Evolutionary conservation across 495 filamentous ascomycete genomes (phyloP).

Genomic region (Margaritispora aquatica): DNA sequence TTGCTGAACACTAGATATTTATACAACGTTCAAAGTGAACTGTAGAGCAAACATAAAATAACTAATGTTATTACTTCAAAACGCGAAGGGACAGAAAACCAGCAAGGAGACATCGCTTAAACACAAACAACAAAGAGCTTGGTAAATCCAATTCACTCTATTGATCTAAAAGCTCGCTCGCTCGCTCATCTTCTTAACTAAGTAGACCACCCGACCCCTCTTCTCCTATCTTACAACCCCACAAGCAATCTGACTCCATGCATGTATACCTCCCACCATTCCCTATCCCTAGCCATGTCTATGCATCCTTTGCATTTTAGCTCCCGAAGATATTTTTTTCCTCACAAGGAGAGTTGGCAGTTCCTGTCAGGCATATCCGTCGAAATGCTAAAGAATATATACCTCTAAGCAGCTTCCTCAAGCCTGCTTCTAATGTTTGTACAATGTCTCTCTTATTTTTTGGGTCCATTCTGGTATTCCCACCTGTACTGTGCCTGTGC

Average conservation of each 20-base stretch:
- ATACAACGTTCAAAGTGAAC: too few relatives aligned
- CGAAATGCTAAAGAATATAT: neutral
- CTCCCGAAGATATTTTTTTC: neutral
- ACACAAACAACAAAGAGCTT: neutral
- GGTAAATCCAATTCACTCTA: neutral
- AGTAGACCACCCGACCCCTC: neutral
- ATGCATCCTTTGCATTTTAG: neutral
- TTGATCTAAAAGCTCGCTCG: neutral
- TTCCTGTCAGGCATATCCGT: neutral
- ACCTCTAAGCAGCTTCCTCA: neutral
- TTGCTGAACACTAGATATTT: too few relatives aligned
- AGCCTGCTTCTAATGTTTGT: neutral
- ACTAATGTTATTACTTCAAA: neutral
- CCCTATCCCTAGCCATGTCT: neutral
- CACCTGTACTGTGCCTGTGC: too few relatives aligned
- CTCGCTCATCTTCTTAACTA: too few relatives aligned
- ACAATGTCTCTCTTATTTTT: neutral
- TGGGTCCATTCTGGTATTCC: neutral
- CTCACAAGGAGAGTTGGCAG: neutral
- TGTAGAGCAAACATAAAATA: too few relatives aligned
- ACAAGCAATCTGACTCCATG: neutral
- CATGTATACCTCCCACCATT: neutral
- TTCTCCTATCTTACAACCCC: neutral
- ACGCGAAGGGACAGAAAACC: neutral
- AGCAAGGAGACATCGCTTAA: neutral